A percentile compares a stretch with the other conserved stretches of the same genome.
Evolutionary conservation across 2,329 filamentous ascomycete genomes (phyloP).

Genomic region (Ilyonectria sp.): DNA sequence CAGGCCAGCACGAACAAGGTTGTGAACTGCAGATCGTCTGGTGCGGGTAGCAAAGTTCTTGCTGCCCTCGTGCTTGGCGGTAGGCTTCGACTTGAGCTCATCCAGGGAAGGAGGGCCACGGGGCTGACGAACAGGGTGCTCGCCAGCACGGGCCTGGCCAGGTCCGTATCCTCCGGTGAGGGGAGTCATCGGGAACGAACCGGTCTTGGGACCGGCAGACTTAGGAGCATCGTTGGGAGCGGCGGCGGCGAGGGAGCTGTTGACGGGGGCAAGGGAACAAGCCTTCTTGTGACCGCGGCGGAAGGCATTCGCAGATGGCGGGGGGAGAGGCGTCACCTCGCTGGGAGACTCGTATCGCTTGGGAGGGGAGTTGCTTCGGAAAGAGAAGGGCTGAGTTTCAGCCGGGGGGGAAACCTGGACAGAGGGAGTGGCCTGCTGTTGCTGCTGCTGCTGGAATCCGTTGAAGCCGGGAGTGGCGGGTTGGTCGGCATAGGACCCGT

Average conservation of each 20-base stretch:
- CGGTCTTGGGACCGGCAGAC: conserved; percentile 81
- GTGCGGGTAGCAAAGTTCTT: conserved; percentile 97
- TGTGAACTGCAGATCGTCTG: conserved; percentile 91
- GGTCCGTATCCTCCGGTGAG: conserved; percentile 90
- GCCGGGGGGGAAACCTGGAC: conserved; percentile 88
- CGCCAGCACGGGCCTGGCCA: conserved; percentile 91
- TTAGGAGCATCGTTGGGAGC: conserved; percentile 63
- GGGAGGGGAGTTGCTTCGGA: conserved; percentile 77
- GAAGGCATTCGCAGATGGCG: conserved; percentile 92
- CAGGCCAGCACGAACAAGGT: conserved; percentile 89
- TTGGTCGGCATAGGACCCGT: conserved; percentile 61
- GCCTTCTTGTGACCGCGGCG: conserved; percentile 95
- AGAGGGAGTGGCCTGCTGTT: conserved; percentile 74
- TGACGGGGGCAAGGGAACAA: conserved; percentile 78
- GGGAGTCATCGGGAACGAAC: conserved; percentile 85
- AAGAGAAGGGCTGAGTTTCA: conserved; percentile 65
- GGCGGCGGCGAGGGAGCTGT: conserved; percentile 62
- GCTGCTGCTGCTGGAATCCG: conserved; percentile 56
- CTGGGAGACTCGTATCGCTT: conserved; percentile 79
- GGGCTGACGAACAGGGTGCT: conserved; percentile 94
- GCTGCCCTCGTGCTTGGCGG: conserved; percentile 93
- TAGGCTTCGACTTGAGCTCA: conserved; percentile 90
- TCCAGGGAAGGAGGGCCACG: conserved; percentile 93
- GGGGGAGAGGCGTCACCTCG: conserved; percentile 80
- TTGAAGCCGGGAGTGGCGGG: conserved; percentile 55